A percentile compares a stretch with the other conserved stretches of the same genome.
These are phyloP conservation scores for Pistacia atlantica DNA, from an alignment of 345 rosid genomes.

Conservation along the genomic window DNA sequence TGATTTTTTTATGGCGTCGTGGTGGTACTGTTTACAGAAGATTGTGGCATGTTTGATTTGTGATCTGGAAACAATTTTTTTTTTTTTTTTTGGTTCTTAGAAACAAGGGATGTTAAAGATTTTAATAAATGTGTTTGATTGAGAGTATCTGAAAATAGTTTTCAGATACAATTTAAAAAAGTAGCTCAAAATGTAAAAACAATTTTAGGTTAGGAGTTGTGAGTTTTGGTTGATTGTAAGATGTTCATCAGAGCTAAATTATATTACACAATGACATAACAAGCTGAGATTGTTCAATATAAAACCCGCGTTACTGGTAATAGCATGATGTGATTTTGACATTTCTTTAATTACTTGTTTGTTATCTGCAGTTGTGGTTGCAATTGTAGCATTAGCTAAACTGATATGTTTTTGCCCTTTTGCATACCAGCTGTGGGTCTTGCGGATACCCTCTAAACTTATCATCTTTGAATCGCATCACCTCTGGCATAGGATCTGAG, in stretches of 20 bases:
- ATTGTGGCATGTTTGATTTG: not conserved
- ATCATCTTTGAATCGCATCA: constrained; percentile 46
- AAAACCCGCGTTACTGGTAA: not conserved
- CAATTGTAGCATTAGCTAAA: not conserved
- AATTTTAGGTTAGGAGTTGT: too few species aligned
- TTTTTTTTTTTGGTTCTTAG: too few species aligned
- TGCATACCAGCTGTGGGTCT: constrained; percentile 55
- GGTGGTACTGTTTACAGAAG: not conserved
- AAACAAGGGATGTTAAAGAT: not conserved
- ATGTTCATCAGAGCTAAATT: too few species aligned
- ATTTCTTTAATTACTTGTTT: not conserved
- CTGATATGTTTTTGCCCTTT: constrained; percentile 15
- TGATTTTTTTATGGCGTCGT: not conserved
- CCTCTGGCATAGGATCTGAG: constrained; percentile 44
- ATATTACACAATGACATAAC: too few species aligned
- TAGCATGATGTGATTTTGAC: not conserved
- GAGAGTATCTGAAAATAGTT: too few species aligned
- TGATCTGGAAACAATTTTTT: not conserved
- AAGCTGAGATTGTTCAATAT: constrained; percentile 10
- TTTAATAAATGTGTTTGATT: too few species aligned
- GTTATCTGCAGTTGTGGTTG: not conserved
- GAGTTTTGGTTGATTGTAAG: too few species aligned
- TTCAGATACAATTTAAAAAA: not conserved
- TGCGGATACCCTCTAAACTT: constrained; percentile 68
- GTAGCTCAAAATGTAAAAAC: not conserved